Conservation (phyloP, 768 basidiomycete genomes). For the Calocybe cyanea region DNA sequence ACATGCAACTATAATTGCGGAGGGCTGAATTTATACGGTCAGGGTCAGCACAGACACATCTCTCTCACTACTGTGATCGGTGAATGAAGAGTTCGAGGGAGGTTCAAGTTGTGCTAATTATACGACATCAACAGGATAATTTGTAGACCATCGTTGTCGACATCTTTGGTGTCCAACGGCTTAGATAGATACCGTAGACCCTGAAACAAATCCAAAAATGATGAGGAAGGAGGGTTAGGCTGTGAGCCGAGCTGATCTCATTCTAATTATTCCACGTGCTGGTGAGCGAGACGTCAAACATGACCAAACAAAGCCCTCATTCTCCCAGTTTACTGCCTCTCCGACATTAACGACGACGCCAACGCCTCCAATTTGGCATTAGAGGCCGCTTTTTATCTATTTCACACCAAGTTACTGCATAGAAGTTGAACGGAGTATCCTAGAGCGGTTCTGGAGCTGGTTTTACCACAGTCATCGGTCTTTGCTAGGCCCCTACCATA, state of each 20-base stretch:
- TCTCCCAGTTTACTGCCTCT: neutral
- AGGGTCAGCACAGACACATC: too few species aligned
- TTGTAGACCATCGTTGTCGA: too few species aligned
- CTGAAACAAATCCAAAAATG: neutral
- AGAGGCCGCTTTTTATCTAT: neutral
- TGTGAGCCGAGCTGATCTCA: neutral
- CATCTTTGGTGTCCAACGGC: too few species aligned
- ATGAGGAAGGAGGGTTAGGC: neutral
- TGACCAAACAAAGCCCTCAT: neutral
- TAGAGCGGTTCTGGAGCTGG: neutral
- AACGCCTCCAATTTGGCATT: slow-evolving; percentile 2
- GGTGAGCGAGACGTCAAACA: slow-evolving; percentile 1
- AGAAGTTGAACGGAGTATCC: neutral
- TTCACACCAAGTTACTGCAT: neutral
- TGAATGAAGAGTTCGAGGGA: too few species aligned
- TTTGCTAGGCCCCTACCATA: slow-evolving; percentile 1
- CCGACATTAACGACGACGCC: slow-evolving; percentile 4
- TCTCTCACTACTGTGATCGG: too few species aligned
- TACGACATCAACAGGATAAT: too few species aligned
- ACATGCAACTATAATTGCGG: too few species aligned
- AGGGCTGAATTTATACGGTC: too few species aligned
- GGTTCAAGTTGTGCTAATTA: too few species aligned
- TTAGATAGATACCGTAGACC: neutral
- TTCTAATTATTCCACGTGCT: neutral
- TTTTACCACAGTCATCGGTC: neutral